Conservation (phyloP, 768 basidiomycete genomes). For the Mycena olivaceomarginata region DNA sequence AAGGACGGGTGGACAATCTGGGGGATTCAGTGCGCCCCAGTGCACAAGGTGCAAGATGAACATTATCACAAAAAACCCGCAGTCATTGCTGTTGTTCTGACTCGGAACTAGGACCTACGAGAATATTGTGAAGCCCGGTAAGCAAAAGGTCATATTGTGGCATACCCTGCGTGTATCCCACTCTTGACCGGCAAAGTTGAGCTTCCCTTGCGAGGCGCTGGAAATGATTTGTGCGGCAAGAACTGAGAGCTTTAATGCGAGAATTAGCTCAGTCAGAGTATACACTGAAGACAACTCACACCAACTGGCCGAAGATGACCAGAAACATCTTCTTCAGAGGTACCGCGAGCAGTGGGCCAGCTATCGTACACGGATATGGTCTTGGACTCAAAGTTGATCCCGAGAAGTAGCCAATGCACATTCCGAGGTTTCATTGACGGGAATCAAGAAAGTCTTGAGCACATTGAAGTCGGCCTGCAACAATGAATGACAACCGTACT, state of each 20-base stretch:
- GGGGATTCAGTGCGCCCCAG: background rate
- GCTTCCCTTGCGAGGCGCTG: background rate
- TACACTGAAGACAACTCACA: no score
- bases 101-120: background rate
- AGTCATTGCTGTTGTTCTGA: conserved; percentile 8
- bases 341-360: background rate
- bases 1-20: background rate
- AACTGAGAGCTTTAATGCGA: background rate
- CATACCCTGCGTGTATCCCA: no score
- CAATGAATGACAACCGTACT: background rate
- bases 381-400: background rate
- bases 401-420: background rate
- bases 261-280: no score
- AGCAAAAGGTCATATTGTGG: no score
- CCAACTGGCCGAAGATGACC: no score
- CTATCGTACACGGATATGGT: background rate
- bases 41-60: background rate
- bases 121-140: background rate
- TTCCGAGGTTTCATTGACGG: background rate
- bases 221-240: background rate
- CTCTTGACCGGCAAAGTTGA: background rate
- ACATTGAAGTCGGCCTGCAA: background rate
- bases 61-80: conserved; percentile 17
- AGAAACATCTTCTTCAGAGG: background rate
- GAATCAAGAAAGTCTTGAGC: background rate